Base-by-base conservation (phyloP, 1,284 basidiomycete genomes). In the Pseudozyma thailandica region DNA sequence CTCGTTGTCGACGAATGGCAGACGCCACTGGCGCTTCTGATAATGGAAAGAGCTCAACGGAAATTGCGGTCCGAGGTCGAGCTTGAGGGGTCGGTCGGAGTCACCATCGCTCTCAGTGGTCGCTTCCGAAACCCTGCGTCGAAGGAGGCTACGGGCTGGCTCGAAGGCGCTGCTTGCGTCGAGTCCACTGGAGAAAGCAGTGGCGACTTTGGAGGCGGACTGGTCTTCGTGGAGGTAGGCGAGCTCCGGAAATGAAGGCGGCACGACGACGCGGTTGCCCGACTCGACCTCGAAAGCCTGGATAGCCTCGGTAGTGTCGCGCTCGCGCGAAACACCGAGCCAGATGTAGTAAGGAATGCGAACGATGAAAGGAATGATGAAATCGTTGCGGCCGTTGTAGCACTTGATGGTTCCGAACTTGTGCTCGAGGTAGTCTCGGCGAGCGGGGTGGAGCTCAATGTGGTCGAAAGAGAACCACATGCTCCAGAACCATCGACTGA, bases 31-130 rank as follows among this genome's bases (percentile, higher is more conserved):
- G 68, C 87, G 85, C 39, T 87, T 79, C 63, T 91, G 89, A 83
- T 91, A 92, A 84, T 92, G 90, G 85, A 92, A 92, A 0, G 90
- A 88, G 60, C 88, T 89, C 77, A 89, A 84, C 0, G 90, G 89
- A 3, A 72, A 74, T 63, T 75, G 55, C 13, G 74, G 65, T n/a
- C 69, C 76, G 20, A 77, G 57, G 45, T 81, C 75, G 31, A 72
- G 51, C 60, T 77, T 78, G 53, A 76, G 69, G 68, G 80, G 42
- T 77, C 58, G 23, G 77, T 83, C 64, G 64, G 82, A 47, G 81
- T 84, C 84, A 10, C 83, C 64, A 16, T 76, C 78, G 54, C 84
- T 74, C 20, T 83, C 25, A 85, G 84, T 38, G 85, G 84, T 45
- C 41, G 60, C 70, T 85, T 84, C 43, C 84, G 86, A 25, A 86